Evolutionary conservation across 2,329 filamentous ascomycete species (phyloP).

Genomic region (Periconia sp.): DNA sequence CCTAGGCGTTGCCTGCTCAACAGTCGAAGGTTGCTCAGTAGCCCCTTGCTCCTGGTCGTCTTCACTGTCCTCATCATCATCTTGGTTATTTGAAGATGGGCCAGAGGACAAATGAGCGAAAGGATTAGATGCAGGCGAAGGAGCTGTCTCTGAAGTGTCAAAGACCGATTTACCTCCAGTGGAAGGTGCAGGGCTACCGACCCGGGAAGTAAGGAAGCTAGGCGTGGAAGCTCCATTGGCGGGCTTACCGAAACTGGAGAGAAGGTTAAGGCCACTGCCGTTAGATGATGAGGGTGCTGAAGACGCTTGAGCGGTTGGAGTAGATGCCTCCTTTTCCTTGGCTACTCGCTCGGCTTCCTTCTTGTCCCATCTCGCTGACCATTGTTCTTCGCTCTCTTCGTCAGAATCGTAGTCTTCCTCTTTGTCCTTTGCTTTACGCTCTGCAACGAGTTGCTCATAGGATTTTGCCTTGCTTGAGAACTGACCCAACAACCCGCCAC

Average conservation of each 20-base stretch:
- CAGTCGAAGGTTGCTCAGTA: neutral
- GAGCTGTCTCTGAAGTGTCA: conserved; percentile 23
- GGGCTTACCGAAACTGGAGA: conserved; percentile 3
- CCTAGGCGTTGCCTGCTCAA: conserved; percentile 4
- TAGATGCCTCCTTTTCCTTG: conserved; percentile 25
- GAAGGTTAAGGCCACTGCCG: neutral
- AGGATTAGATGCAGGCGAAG: conserved; percentile 28
- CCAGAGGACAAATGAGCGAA: conserved; percentile 40
- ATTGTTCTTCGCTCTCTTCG: conserved; percentile 37
- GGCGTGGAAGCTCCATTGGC: conserved; percentile 25
- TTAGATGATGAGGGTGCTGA: neutral
- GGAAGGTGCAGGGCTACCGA: conserved; percentile 34
- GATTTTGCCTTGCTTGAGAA: conserved; percentile 36
- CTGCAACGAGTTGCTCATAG: conserved; percentile 32
- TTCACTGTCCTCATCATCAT: conserved; percentile 27
- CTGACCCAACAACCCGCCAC: conserved; percentile 20
- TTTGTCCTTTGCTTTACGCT: conserved; percentile 39
- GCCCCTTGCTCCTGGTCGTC: conserved; percentile 18
- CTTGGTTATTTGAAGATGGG: conserved; percentile 31
- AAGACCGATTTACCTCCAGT: conserved; percentile 34
- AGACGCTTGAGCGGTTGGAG: conserved; percentile 1
- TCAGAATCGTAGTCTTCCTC: conserved; percentile 41
- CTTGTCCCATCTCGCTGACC: conserved; percentile 34
- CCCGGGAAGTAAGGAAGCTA: conserved; percentile 24
- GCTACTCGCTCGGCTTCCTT: conserved; percentile 32